phyloP scores from a whole-genome alignment of 1,284 basidiomycete species.

The Phaffia rhodozyma region DNA sequence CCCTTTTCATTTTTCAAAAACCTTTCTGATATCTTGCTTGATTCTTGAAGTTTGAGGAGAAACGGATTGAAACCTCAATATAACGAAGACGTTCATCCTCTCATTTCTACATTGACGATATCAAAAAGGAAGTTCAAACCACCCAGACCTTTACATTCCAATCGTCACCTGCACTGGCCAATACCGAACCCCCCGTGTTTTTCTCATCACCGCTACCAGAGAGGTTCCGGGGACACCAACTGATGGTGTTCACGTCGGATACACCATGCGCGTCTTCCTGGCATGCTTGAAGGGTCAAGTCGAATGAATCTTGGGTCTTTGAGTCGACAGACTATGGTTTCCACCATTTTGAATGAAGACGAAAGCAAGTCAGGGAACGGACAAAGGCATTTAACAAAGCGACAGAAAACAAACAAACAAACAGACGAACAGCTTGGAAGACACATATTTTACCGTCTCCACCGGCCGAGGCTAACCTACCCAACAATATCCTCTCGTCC shows the following conservation, averaged over 20 bases:
- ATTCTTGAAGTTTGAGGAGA: too few relatives aligned
- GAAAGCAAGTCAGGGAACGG: not conserved
- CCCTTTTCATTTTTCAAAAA: too few relatives aligned
- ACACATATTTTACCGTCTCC: slow-evolving; percentile 45
- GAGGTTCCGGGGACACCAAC: slow-evolving; percentile 35
- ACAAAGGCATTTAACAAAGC: not conserved
- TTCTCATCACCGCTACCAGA: slow-evolving; percentile 24
- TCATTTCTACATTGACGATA: too few relatives aligned
- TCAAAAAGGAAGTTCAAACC: not conserved
- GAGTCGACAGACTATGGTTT: not conserved
- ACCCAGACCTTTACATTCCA: slow-evolving; percentile 43
- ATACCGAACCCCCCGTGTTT: slow-evolving; percentile 28
- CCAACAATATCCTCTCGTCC: slow-evolving; percentile 29
- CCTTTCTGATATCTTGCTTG: too few relatives aligned
- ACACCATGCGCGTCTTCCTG: slow-evolving; percentile 38
- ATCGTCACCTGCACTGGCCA: slow-evolving; percentile 46
- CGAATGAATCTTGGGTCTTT: slow-evolving; percentile 10
- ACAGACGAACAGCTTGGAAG: slow-evolving; percentile 36
- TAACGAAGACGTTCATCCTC: too few relatives aligned
- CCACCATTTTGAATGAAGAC: not conserved
- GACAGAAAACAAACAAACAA: not conserved
- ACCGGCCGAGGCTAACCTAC: slow-evolving; percentile 41
- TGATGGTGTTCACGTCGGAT: slow-evolving; percentile 43
- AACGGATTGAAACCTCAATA: too few relatives aligned
- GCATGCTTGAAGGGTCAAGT: slow-evolving; percentile 25